Percentiles rank a stretch among this genome's conserved stretches.
Evolutionary conservation across 768 basidiomycete species (phyloP).

Genomic region (Hygrocybe coccinea): DNA sequence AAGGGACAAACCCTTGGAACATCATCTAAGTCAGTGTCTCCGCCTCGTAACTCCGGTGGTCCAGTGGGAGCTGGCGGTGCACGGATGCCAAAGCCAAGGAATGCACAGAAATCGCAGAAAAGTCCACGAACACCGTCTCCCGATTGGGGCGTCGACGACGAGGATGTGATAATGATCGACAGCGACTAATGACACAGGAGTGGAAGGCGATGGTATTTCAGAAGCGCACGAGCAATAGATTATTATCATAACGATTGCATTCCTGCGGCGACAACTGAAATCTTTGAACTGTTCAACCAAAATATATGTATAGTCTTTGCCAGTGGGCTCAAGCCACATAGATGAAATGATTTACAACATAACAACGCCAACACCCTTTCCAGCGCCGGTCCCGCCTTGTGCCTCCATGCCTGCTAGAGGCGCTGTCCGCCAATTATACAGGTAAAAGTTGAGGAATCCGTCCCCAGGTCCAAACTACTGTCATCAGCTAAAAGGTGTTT

Average conservation of each 20-base stretch:
- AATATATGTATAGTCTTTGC: no score
- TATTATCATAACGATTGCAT: constrained; percentile 8
- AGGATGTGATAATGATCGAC: constrained; percentile 80
- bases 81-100: constrained; percentile 40
- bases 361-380: constrained; percentile 83
- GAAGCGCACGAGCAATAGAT: constrained; percentile 11
- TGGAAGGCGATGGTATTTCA: neutral
- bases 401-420: constrained; percentile 66
- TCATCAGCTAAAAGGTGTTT: constrained; percentile 6
- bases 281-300: no score
- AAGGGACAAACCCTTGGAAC: constrained; percentile 51
- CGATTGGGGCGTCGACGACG: constrained; percentile 81
- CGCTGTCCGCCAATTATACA: constrained; percentile 92
- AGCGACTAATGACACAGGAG: constrained; percentile 50
- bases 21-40: constrained; percentile 20
- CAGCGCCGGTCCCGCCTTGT: constrained; percentile 51
- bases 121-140: constrained; percentile 63
- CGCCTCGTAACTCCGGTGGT: neutral
- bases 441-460: constrained; percentile 85
- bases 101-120: constrained; percentile 15
- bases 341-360: constrained; percentile 61
- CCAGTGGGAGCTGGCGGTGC: constrained; percentile 49
- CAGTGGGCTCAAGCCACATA: no score
- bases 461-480: constrained; percentile 86
- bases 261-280: neutral